A percentile compares a stretch with the other conserved stretches of the same genome.
phyloP scores from a whole-genome alignment of 192 early-diverging fungal genomes.

The Coemansia sp. region DNA sequence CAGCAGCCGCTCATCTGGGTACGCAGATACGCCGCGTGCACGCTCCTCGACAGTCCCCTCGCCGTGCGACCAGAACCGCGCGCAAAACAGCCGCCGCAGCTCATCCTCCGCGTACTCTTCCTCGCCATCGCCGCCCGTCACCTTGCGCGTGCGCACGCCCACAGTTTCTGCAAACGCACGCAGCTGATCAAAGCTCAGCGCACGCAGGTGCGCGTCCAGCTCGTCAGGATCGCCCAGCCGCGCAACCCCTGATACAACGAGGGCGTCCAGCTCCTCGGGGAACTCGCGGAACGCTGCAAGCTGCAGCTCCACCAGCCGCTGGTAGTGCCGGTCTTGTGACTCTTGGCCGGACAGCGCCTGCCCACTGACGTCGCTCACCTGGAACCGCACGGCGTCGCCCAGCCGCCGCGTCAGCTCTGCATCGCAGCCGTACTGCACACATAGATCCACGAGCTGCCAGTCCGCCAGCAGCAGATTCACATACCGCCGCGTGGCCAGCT shows the following conservation, averaged over 20 bases:
- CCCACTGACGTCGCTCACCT: constrained; percentile 82
- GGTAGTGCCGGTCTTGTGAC: constrained; percentile 61
- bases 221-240: constrained; percentile 57
- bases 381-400: constrained; percentile 57
- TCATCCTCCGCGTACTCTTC: neutral
- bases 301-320: constrained; percentile 67
- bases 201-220: constrained; percentile 57
- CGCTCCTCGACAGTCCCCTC: constrained; percentile 61
- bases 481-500: constrained; percentile 89
- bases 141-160: constrained; percentile 58
- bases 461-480: constrained; percentile 80
- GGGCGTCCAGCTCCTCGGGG: constrained; percentile 44
- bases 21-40: constrained; percentile 18
- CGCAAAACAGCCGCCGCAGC: constrained; percentile 1
- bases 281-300: constrained; percentile 69
- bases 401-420: constrained; percentile 70
- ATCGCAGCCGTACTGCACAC: neutral
- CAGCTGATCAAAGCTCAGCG: constrained; percentile 52
- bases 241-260: constrained; percentile 72
- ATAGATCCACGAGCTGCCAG: constrained; percentile 62
- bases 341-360: constrained; percentile 64
- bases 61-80: constrained; percentile 7
- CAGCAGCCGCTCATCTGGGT: constrained; percentile 54
- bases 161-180: constrained; percentile 57
- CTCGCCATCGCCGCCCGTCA: constrained; percentile 19